Conservation (phyloP, 176 grass and related monocot species). For the Bromus sterilis region DNA sequence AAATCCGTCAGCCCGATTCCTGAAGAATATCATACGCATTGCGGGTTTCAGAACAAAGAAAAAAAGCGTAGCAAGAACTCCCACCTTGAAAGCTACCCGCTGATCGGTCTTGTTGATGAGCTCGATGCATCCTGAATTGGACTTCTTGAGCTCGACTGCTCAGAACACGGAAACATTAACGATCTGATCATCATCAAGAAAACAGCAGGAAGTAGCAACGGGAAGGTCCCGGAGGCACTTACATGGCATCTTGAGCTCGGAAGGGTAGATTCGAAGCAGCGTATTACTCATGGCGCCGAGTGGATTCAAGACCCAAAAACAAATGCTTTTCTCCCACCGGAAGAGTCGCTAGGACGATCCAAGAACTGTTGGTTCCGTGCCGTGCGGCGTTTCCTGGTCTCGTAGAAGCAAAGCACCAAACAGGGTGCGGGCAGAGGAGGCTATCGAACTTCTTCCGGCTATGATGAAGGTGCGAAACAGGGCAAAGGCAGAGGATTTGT, state of each 20-base stretch:
- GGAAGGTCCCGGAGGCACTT: neutral
- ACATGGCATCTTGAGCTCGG: slow-evolving; percentile 88
- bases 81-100: slow-evolving; percentile 88
- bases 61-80: neutral
- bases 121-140: slow-evolving; percentile 62
- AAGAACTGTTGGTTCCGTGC: neutral
- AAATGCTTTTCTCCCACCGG: neutral
- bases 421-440: neutral
- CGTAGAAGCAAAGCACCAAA: slow-evolving; percentile 25
- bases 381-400: neutral
- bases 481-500: neutral
- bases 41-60: neutral
- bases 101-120: slow-evolving; percentile 77
- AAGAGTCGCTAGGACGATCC: slow-evolving; percentile 5
- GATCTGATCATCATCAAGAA: slow-evolving; percentile 38
- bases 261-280: slow-evolving; percentile 79
- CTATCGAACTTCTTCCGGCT: neutral
- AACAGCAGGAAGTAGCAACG: neutral
- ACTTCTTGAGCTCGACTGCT: slow-evolving; percentile 69
- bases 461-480: neutral
- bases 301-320: neutral
- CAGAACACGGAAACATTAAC: neutral
- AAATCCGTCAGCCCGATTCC: neutral
- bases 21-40: neutral
- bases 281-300: slow-evolving; percentile 56